Base-by-base conservation (phyloP, 805 yeast genomes). In the Martiniozyma abietophila region DNA sequence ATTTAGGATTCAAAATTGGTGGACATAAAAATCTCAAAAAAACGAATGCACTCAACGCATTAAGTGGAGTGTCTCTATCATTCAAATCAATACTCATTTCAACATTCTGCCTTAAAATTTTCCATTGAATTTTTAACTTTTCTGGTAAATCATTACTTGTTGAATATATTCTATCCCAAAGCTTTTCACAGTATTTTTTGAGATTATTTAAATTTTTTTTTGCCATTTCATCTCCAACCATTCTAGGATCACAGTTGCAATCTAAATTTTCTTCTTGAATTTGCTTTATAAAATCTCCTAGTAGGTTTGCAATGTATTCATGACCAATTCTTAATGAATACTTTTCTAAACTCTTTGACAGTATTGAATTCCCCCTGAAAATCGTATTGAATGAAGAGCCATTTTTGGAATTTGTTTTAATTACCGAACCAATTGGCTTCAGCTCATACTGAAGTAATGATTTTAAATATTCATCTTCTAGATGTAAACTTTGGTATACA, bases 11-110 rank as follows among this genome's bases (percentile, higher is more conserved):
- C 50, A 92, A 59, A 19, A 89, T 71, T 0, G 95, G 95, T 0
- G 98, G 97, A 48, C 96, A 86, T 43, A 86, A 71, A 54, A 79
- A 83, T 40, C 96, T 63, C 40, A 89, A 59, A 52, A 89, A 92
- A 9, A 89, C 60, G 48, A 92, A 82, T 1, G 95, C 86, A 15
- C 92, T 71, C 21, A 88, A 59, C 32, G 94, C 81, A 49, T 86
- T 80, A 39, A 80, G 61, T 0, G 85, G 69, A 8, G 62, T 51
- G 5, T 56, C 59, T 0, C 37, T 32, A 47, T 76, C 80, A 10
- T 59, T 64, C 1, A 77, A 74, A 42, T 70, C 75, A 40, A 74
- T 66, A 8, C 72, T 71, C 26, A 73, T 52, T 45, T 80, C 94
- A 17, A 84, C 71, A 41, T 73, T 75, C 17, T 62, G 64, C 36